Evolutionary conservation across 257 asterid genomes (phyloP).

Genomic region (Salvia miltiorrhiza): DNA sequence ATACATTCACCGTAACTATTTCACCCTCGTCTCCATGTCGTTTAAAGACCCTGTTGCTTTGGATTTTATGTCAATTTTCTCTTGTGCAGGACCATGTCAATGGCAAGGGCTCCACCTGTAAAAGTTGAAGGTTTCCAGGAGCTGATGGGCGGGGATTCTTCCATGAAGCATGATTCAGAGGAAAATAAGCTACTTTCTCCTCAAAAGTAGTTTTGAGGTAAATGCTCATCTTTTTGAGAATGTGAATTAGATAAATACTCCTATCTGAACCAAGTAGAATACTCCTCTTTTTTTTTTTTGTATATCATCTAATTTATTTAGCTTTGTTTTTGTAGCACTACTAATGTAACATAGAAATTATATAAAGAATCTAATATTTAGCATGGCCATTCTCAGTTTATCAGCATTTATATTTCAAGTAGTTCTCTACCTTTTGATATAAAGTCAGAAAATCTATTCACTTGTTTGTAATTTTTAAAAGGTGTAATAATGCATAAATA

Average conservation of each 20-base stretch:
- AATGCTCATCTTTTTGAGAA: conserved; percentile 1
- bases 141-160: conserved; percentile 87
- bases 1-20: conserved; percentile 62
- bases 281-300: not conserved
- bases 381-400: too few species aligned
- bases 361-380: too few species aligned
- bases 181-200: conserved; percentile 87
- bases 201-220: conserved; percentile 33
- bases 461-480: too few species aligned
- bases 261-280: not conserved
- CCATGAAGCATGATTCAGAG: conserved; percentile 72
- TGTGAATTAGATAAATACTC: conserved; percentile 19
- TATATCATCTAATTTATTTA: conserved; percentile 9
- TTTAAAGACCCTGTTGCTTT: not conserved
- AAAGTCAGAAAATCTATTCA: too few species aligned
- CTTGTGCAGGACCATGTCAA: conserved; percentile 60
- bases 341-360: not conserved
- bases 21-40: not conserved
- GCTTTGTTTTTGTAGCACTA: not conserved
- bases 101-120: conserved; percentile 92
- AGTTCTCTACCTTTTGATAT: too few species aligned
- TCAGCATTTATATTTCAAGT: too few species aligned
- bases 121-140: conserved; percentile 99
- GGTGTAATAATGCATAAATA: too few species aligned
- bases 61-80: not conserved